Conservation (phyloP, 192 early-diverging fungal genomes). For the Entrophospora sp. region DNA sequence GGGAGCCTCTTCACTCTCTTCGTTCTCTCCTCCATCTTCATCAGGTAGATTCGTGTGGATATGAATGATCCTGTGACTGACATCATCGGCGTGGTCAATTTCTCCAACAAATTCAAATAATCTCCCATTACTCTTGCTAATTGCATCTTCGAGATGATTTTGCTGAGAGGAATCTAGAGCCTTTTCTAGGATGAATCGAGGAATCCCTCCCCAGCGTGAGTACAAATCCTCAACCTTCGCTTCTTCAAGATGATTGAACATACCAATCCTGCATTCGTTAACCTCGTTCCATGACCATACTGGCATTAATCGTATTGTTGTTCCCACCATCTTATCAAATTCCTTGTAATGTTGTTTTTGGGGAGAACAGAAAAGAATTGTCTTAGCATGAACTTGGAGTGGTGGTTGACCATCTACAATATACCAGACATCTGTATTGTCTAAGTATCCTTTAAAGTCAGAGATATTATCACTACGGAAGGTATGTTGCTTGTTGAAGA, state of each 20-base stretch:
- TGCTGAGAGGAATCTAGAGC: neutral
- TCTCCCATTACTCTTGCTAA: neutral
- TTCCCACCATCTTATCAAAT: neutral
- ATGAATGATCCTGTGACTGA: slow-evolving; percentile 5
- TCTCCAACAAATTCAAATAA: slow-evolving; percentile 14
- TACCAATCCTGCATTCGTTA: neutral
- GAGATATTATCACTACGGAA: neutral
- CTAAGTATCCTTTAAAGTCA: neutral
- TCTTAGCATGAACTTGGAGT: neutral
- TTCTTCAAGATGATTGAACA: neutral
- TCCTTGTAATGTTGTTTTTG: neutral
- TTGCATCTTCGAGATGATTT: neutral
- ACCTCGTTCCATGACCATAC: slow-evolving; percentile 7
- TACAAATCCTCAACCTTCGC: neutral
- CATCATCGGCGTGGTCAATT: neutral
- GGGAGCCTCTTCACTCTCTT: neutral
- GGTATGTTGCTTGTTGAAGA: neutral
- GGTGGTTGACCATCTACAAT: neutral
- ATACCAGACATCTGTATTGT: neutral
- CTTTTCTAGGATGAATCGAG: neutral
- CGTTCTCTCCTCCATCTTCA: neutral
- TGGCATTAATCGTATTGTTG: slow-evolving; percentile 10
- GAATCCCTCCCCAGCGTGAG: neutral
- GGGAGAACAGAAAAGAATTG: slow-evolving; percentile 7
- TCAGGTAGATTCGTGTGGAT: slow-evolving; percentile 1